Base-by-base conservation (phyloP, 1,284 basidiomycete genomes). In the Phlebopus sp. region DNA sequence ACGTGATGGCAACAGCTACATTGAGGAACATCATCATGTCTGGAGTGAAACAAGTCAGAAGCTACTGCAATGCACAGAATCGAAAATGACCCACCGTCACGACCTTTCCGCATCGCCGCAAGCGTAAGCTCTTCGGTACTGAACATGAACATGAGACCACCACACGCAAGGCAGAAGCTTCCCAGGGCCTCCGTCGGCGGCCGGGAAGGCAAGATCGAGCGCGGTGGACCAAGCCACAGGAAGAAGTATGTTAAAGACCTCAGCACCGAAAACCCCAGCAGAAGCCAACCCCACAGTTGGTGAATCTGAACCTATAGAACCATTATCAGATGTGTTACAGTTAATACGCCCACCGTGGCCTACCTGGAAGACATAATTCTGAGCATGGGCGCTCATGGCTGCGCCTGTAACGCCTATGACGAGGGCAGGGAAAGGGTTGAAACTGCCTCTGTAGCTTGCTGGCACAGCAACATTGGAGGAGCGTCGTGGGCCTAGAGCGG, bases 351-450 rank as follows among this genome's bases (percentile, higher is more conserved):
- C 9, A 29, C 8, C 30, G 27, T 5, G 19, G 53, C 13, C 42
- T 56, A 81, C 85, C 71, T 92, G 88, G 73, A 94, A 94, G 35
- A 86, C 64, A 69, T 97, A 97, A 17, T 82, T 81, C 69, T 98
- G 95, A 54, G 84, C 82, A 66, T 98, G 95, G 0, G 92, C 92
- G n/a, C 90, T 82, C 96, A 98, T 98, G 1, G 92, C 95, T 4
- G 90, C 79, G 29, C 96, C 95, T 3, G 95, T 97, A 32, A 96
- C 83, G 37, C 92, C 94, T 51, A 97, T 94, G 38, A 92, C 89
- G 29, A 98, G 76, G 0, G 92, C 92, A 2, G 93, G 93, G 74
- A 98, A 92, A 0, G 94, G 93, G 65, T 98, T 98, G 71, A 96
- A 96, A 65, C 86, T 90, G 15, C 77, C 83, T 19, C 72, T 67